Evolutionary conservation across 768 basidiomycete species (phyloP).

Genomic region (Termitomyces sp.): DNA sequence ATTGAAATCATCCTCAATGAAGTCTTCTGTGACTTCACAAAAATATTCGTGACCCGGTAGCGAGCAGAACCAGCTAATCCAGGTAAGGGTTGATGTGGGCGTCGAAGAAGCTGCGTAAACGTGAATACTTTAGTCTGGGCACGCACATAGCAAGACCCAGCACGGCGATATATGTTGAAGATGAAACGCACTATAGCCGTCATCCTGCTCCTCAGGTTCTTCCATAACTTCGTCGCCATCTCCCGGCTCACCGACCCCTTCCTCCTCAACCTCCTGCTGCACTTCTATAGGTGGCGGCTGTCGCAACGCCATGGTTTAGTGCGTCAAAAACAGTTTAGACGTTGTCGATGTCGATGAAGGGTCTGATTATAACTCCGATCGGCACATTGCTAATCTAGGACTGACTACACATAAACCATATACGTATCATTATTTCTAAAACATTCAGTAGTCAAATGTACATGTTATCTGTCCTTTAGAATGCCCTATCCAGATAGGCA

Average conservation of each 20-base stretch:
- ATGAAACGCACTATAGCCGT: slow-evolving; percentile 71
- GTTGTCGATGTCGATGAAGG: slow-evolving; percentile 19
- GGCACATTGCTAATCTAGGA: slow-evolving; percentile 10
- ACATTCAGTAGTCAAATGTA: slow-evolving; percentile 25
- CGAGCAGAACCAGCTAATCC: slow-evolving; percentile 97
- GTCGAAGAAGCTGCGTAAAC: slow-evolving; percentile 71
- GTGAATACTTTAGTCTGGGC: slow-evolving; percentile 16
- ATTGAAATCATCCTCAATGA: slow-evolving; percentile 99
- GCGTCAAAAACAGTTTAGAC: slow-evolving; percentile 7
- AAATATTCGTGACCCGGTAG: slow-evolving; percentile 96
- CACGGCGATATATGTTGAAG: slow-evolving; percentile 9
- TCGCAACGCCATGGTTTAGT: slow-evolving; percentile 30
- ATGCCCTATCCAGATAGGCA: slow-evolving; percentile 46
- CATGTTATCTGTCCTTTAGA: slow-evolving; percentile 44
- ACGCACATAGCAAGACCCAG: not conserved
- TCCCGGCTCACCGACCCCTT: slow-evolving; percentile 48
- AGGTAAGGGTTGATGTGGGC: slow-evolving; percentile 86
- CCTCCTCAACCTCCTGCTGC: slow-evolving; percentile 59
- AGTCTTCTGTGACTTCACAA: slow-evolving; percentile 96
- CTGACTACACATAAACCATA: not conserved
- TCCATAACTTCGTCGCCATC: slow-evolving; percentile 80
- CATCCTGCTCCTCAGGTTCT: slow-evolving; percentile 68
- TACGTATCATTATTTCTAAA: not conserved
- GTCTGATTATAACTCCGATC: slow-evolving; percentile 33
- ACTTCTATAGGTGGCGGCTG: slow-evolving; percentile 34